Percentiles rank a stretch among this genome's conserved stretches.
Conservation (phyloP, 805 yeast species). For the Yarrowia bubula region DNA sequence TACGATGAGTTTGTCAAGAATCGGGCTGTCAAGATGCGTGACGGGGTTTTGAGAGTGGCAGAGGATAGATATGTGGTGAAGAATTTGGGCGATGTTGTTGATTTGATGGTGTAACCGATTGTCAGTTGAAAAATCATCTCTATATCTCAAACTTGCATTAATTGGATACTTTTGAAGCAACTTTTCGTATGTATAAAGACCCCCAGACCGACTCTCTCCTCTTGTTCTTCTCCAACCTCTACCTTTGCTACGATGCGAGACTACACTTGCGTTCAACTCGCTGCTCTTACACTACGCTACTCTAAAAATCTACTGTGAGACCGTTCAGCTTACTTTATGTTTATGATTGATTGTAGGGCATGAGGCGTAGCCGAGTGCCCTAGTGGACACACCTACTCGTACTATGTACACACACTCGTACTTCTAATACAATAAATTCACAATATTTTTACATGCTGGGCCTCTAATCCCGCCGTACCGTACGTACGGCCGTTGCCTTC, state of each 20-base stretch:
- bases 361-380: no score
- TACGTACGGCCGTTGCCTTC: background rate
- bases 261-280: no score
- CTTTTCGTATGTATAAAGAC: no score
- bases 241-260: no score
- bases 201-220: no score
- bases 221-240: no score
- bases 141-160: background rate
- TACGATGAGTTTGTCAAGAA: background rate
- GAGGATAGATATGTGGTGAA: conserved; percentile 3
- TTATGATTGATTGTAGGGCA: no score
- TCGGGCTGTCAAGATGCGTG: background rate
- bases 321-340: no score
- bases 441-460: conserved; percentile 5
- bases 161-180: no score
- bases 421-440: background rate
- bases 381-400: no score
- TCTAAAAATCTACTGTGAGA: no score
- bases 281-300: no score
- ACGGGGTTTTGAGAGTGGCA: background rate
- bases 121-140: background rate
- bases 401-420: background rate
- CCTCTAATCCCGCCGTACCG: background rate
- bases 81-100: background rate
- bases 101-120: background rate